phyloP scores from a whole-genome alignment of 2,329 filamentous ascomycete genomes.

The Cyphellophora europaea region DNA sequence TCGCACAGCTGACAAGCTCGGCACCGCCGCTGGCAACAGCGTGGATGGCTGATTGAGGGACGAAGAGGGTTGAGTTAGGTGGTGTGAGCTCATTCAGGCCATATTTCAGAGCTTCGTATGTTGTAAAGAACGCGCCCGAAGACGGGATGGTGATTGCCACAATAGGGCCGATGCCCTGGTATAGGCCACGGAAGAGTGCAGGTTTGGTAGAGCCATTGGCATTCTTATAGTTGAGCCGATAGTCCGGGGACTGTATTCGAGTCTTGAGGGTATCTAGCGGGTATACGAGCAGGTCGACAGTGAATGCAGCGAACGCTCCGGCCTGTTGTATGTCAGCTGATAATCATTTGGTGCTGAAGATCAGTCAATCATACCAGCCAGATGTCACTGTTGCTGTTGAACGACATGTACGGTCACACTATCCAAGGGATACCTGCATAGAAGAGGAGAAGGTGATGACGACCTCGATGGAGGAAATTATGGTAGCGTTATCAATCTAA shows the following conservation, averaged over 20 bases:
- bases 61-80: slow-evolving; percentile 28
- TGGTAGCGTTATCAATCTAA: no score
- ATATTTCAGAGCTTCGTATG: slow-evolving; percentile 69
- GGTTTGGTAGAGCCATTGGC: slow-evolving; percentile 28
- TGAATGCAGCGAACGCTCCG: slow-evolving; percentile 75
- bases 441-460: not conserved
- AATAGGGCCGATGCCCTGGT: slow-evolving; percentile 79
- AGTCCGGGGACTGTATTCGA: slow-evolving; percentile 69
- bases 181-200: slow-evolving; percentile 62
- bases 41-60: slow-evolving; percentile 64
- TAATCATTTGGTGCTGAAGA: not conserved
- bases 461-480: slow-evolving; percentile 2
- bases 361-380: slow-evolving; percentile 42
- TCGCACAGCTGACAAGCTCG: slow-evolving; percentile 75
- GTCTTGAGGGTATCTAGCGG: slow-evolving; percentile 88
- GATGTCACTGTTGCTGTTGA: slow-evolving; percentile 46
- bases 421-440: slow-evolving; percentile 3
- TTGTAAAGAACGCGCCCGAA: slow-evolving; percentile 81
- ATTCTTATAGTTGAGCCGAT: slow-evolving; percentile 53
- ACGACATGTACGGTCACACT: slow-evolving; percentile 29
- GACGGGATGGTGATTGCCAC: slow-evolving; percentile 83
- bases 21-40: slow-evolving; percentile 64
- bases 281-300: slow-evolving; percentile 76
- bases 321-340: slow-evolving; percentile 44
- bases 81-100: slow-evolving; percentile 46